Conservation (phyloP, 345 rosid species). For the Salix viminalis region DNA sequence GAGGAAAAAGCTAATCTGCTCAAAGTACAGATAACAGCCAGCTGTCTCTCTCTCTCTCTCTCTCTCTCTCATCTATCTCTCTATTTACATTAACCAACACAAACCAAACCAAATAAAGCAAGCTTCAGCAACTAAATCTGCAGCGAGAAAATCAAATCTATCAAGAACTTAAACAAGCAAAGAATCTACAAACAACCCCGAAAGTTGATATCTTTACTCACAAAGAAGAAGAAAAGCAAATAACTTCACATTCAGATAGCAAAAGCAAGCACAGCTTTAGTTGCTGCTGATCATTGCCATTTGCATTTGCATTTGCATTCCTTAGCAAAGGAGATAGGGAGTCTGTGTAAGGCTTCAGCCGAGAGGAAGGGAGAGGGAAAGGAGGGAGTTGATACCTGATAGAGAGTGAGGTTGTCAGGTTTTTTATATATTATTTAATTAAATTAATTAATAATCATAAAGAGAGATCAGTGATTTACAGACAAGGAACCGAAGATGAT, state of each 20-base stretch:
- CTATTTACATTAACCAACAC: not conserved
- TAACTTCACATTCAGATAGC: not conserved
- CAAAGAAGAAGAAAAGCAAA: not conserved
- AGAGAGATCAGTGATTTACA: not conserved
- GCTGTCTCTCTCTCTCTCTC: not conserved
- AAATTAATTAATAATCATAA: not conserved
- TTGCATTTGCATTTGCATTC: not conserved
- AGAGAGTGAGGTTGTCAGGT: conserved; percentile 10
- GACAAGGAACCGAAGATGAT: conserved; percentile 24
- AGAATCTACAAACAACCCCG: not conserved
- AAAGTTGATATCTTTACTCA: not conserved
- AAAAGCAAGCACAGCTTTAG: not conserved
- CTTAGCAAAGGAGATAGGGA: not conserved
- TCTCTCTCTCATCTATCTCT: not conserved
- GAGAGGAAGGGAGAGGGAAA: not conserved
- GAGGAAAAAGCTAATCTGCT: not conserved
- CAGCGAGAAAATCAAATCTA: not conserved
- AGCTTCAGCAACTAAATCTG: not conserved
- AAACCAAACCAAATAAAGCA: not conserved
- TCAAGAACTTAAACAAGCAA: not conserved
- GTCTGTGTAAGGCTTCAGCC: too few relatives aligned
- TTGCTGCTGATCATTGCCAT: not conserved
- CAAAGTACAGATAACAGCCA: not conserved
- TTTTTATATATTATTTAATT: not conserved
- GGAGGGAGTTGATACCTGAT: not conserved